Base-by-base conservation (phyloP, 257 asterid genomes). In the Fraxinus cuspidata region DNA sequence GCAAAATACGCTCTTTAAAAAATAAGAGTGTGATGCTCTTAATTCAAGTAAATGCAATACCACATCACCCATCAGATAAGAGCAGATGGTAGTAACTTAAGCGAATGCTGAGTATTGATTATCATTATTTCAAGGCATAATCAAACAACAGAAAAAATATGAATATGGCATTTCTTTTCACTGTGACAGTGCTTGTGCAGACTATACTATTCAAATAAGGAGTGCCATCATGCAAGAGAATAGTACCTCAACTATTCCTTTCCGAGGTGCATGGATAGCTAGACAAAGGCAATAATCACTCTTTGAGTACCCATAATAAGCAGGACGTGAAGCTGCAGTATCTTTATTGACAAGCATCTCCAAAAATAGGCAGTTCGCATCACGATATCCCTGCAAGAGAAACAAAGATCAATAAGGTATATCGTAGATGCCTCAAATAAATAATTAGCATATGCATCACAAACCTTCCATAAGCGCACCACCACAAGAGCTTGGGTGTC, bases 381-480 rank as follows among this genome's bases (percentile, higher is more conserved):
- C 98, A 58, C 99, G 99, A 84, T 96, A 96, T 75, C 99, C 99
- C 99, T 96, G 80, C 66, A 77, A 81, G 79, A 79, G 75, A 81
- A 72, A 77, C 21, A 4, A 28, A 77, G 37, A 37, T 67, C 21
- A 15, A 40, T 53, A 58, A 58, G 11, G 67, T 7, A 21, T n/a
- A 21, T n/a, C 31, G 2, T 7, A 10, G 23, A 32, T 32, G 69
- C 16, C 13, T n/a, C 16, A 31, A 76, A 71, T 73, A 34, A 72
- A 75, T 15, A 73, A 69, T 63, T 64, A 28, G 21, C 44, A 27
- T 21, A 44, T 25, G 51, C 47, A 37, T 40, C 37, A 69, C 72
- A 27, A 80, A 92, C 99, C 99, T 96, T 96, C 99, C 99, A 96
- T 51, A 93, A 77, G 47, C 96, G 97, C 73, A 96, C 99, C 53